Conservation (phyloP, 2,329 filamentous ascomycete species). For the Hypoxylon sp. region DNA sequence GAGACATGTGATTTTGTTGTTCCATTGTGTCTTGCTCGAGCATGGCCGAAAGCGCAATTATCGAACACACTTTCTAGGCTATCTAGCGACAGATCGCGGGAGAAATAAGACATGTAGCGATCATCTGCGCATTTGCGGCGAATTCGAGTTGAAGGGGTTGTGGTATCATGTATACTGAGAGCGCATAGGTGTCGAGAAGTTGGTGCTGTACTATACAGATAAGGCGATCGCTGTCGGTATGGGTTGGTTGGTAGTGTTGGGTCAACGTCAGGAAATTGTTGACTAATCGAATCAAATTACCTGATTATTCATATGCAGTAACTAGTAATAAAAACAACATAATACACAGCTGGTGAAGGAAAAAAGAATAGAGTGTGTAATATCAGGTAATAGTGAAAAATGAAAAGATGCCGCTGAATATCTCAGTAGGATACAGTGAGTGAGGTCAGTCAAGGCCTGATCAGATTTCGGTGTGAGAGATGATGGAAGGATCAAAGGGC, state of each 20-base stretch:
- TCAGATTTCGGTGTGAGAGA: conserved; percentile 42
- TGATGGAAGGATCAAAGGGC: conserved; percentile 32
- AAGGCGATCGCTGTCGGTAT: conserved; percentile 25
- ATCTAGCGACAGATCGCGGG: conserved; percentile 37
- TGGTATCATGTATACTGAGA: conserved; percentile 28
- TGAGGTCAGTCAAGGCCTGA: conserved; percentile 29
- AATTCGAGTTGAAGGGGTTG: conserved; percentile 4
- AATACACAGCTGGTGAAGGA: conserved; percentile 29
- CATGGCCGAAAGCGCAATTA: conserved; percentile 40
- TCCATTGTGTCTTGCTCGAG: conserved; percentile 50
- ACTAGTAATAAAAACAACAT: conserved; percentile 27
- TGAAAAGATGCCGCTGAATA: conserved; percentile 21
- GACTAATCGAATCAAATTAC: conserved; percentile 37
- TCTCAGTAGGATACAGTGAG: conserved; percentile 20
- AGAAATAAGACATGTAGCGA: conserved; percentile 10
- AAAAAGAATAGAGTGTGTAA: conserved; percentile 23
- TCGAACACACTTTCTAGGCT: conserved; percentile 28
- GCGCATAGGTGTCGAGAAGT: conserved; percentile 30
- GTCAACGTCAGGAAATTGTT: conserved; percentile 21
- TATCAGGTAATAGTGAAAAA: conserved; percentile 21
- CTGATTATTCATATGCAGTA: conserved; percentile 33
- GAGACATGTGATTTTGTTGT: conserved; percentile 65
- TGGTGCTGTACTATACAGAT: conserved; percentile 32
- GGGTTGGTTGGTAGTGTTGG: conserved; percentile 4
- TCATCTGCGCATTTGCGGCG: conserved; percentile 43